Evolutionary conservation across 2,329 filamentous ascomycete species (phyloP), one percentile per base, ranked within the genome.

Genomic region (Clarireedia homoeocarpa): DNA sequence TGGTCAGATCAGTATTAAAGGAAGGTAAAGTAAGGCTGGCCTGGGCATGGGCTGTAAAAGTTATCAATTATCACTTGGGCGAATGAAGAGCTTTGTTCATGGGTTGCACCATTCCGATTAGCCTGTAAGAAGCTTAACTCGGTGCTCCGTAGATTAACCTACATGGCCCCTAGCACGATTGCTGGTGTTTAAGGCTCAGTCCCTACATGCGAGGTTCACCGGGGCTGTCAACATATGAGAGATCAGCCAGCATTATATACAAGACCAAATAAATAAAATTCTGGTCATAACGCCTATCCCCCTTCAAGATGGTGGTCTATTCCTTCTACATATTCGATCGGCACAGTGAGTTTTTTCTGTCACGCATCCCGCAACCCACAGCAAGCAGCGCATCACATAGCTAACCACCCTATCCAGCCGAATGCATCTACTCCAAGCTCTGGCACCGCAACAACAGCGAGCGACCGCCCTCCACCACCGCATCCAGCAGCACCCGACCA

Each of bases 291-390:
- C 20, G 15, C 9, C 10, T 6, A 10, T 42, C 48, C 17, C 2
- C 10, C 6, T 23, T 38, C 38, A 38, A 42, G 5, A 97, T 99
- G 94, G 85, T 88, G 59, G 88, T 97, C 72, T 97, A 95, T 75
- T 91, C 91, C 58, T 96, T 99, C 75, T 96, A 96, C 79, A 96
- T 99, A 70, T 99, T 99, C 72, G 94, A 99, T 75, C 87, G 94
- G 63, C 94, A 99, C 74, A 96, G 94, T 96, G 80, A 70, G 82
- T 47, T 68, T 49, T 34, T 34, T 34, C 30, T 14, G 10, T 12
- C 30, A 1, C 30, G 2, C 30, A 12, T 30, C 47, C 40, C 36
- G 26, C 38, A 40, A 40, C 48, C 46, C 42, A 24, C 40, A 34
- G 26, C 40, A 34, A 20, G 38, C 20, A 23, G 42, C 27, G n/a